These are phyloP conservation scores for Penicillium paxilli DNA, from an alignment of 495 filamentous ascomycete species.

Conservation along the genomic window DNA sequence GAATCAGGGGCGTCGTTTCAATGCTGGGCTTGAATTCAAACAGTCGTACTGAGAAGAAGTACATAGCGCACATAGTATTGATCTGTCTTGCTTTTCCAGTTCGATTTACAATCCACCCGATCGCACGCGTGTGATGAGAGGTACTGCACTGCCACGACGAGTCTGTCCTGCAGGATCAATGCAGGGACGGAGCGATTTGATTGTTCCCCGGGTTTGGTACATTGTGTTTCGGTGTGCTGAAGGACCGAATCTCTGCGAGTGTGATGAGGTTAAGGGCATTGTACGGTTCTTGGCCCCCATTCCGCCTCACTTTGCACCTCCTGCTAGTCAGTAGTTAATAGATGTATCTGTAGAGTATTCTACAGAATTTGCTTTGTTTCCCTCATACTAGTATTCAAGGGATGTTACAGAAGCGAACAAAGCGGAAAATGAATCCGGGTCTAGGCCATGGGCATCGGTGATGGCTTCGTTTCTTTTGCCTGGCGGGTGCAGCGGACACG, in stretches of 20 bases:
- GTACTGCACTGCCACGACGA: slow-evolving; percentile 15
- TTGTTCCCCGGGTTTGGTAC: neutral
- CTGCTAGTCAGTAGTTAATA: neutral
- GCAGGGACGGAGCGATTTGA: slow-evolving; percentile 17
- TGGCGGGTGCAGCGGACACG: slow-evolving; percentile 29
- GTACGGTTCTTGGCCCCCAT: neutral
- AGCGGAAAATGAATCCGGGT: neutral
- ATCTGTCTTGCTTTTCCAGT: neutral
- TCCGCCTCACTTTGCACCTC: neutral
- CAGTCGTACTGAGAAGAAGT: neutral
- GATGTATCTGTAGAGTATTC: neutral
- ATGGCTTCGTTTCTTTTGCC: slow-evolving; percentile 7
- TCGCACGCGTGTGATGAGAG: slow-evolving; percentile 3
- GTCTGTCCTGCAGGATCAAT: slow-evolving; percentile 23
- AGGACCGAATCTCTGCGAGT: neutral
- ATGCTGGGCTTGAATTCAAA: neutral
- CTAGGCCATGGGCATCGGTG: neutral
- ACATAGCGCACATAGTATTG: neutral
- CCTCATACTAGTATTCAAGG: neutral
- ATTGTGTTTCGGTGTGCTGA: slow-evolving; percentile 10
- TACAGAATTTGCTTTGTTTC: neutral
- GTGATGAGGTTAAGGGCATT: neutral
- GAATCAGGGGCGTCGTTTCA: slow-evolving; percentile 5
- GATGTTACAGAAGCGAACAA: neutral
- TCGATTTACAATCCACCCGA: slow-evolving; percentile 6